phyloP scores from a whole-genome alignment of 1,284 basidiomycete genomes.

The Vanrija sp. region DNA sequence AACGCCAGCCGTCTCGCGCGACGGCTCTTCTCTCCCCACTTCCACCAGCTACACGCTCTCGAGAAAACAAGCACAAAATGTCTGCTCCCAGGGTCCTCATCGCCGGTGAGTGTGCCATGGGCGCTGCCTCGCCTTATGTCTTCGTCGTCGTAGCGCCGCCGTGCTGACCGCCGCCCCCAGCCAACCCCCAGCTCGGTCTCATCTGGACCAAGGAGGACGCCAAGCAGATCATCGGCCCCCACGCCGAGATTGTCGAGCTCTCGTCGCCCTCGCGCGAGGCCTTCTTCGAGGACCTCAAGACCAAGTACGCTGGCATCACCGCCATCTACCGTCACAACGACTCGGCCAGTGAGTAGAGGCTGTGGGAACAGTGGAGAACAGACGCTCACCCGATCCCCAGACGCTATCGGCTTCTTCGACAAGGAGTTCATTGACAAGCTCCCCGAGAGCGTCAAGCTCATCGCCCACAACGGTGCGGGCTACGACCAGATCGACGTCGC shows the following conservation, averaged over 20 bases:
- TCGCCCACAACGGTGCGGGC: slow-evolving; percentile 88
- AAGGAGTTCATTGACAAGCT: slow-evolving; percentile 67
- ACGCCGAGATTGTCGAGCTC: slow-evolving; percentile 68
- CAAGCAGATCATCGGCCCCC: slow-evolving; percentile 60
- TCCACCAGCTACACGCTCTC: too few relatives aligned
- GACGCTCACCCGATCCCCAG: slow-evolving; percentile 53
- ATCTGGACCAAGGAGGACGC: slow-evolving; percentile 76
- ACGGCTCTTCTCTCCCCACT: too few relatives aligned
- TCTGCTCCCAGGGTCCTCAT: slow-evolving; percentile 48
- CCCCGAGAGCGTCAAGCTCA: slow-evolving; percentile 69
- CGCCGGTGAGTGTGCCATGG: slow-evolving; percentile 36
- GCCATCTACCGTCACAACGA: slow-evolving; percentile 69
- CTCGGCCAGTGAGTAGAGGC: slow-evolving; percentile 26
- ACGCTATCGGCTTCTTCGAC: slow-evolving; percentile 69
- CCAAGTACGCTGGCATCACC: slow-evolving; percentile 69
- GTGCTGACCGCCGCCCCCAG: slow-evolving; percentile 2
- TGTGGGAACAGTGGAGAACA: slow-evolving; percentile 54
- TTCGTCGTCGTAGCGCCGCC: not conserved
- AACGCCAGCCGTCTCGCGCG: too few relatives aligned
- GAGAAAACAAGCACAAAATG: slow-evolving; percentile 16
- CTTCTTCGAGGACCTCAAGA: slow-evolving; percentile 64
- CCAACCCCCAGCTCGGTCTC: slow-evolving; percentile 52
- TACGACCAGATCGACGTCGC: slow-evolving; percentile 79
- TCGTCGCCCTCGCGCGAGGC: slow-evolving; percentile 63
- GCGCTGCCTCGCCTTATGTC: not conserved